phyloP scores from a whole-genome alignment of 2,329 filamentous ascomycete genomes.

The Dothistroma septosporum region DNA sequence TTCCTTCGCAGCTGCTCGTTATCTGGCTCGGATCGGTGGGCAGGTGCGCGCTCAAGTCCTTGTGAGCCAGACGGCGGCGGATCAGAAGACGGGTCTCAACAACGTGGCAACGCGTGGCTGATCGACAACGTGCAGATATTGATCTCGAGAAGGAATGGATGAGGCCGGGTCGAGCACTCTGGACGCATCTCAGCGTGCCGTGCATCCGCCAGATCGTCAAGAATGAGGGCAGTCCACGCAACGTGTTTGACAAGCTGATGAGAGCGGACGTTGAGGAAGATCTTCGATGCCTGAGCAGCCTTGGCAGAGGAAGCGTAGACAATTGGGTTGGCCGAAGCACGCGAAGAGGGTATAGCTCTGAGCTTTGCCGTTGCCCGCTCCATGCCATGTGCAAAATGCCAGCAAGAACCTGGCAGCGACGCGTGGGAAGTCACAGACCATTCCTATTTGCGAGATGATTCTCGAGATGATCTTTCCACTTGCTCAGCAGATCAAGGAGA shows the following conservation, averaged over 20 bases:
- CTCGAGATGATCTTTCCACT: not conserved
- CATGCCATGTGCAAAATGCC: not conserved
- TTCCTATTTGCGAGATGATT: not conserved
- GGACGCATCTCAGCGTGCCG: slow-evolving; percentile 15
- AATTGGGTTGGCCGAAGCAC: not conserved
- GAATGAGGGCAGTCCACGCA: not conserved
- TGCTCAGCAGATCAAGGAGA: not conserved
- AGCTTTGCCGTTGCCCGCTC: not conserved
- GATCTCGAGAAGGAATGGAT: slow-evolving; percentile 16
- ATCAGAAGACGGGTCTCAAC: not conserved
- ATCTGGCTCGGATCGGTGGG: slow-evolving; percentile 23
- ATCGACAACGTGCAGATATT: not conserved
- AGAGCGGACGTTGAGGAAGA: not conserved
- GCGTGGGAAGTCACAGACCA: not conserved
- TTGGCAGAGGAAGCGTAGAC: not conserved
- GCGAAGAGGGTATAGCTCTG: not conserved
- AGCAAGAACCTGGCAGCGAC: not conserved
- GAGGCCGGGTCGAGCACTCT: slow-evolving; percentile 17
- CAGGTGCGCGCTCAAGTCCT: not conserved
- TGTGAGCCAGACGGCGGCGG: not conserved
- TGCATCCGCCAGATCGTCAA: slow-evolving; percentile 9
- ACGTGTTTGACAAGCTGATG: slow-evolving; percentile 5
- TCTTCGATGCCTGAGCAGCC: not conserved
- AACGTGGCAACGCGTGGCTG: not conserved
- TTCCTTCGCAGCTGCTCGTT: slow-evolving; percentile 10